Conservation (phyloP, 768 basidiomycete genomes). For the Collybia mongolica region DNA sequence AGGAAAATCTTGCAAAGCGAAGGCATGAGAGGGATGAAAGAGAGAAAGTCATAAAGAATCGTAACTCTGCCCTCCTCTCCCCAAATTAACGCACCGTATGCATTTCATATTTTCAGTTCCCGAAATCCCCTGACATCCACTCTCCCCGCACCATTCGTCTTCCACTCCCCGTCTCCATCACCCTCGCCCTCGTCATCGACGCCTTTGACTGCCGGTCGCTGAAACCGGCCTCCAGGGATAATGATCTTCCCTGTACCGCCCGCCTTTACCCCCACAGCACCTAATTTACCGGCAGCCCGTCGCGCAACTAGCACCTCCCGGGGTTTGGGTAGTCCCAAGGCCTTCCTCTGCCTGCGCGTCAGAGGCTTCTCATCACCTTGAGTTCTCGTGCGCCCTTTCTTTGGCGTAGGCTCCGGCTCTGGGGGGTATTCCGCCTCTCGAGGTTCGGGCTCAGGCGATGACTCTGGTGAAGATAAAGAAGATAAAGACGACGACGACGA, state of each 20-base stretch:
- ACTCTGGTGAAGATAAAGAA: constrained; percentile 20
- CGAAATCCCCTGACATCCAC: constrained; percentile 77
- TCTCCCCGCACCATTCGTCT: constrained; percentile 66
- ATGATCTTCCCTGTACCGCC: constrained; percentile 60
- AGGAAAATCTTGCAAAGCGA: no score
- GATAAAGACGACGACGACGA: constrained; percentile 18
- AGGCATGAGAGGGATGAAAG: background rate
- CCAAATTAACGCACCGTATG: background rate
- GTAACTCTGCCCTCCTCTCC: background rate
- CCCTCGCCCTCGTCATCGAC: constrained; percentile 29
- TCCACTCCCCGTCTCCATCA: constrained; percentile 47
- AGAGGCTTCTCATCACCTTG: constrained; percentile 35
- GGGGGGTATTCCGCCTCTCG: background rate
- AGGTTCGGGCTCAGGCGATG: constrained; percentile 21
- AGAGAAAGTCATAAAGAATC: background rate
- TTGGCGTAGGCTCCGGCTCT: background rate
- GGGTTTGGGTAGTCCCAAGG: constrained; percentile 63
- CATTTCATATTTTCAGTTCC: constrained; percentile 66
- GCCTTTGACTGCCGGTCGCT: constrained; percentile 19
- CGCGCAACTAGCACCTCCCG: constrained; percentile 15
- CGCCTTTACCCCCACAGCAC: no score
- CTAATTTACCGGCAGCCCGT: no score
- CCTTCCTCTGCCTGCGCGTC: constrained; percentile 68
- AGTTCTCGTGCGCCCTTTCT: background rate
- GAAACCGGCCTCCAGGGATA: constrained; percentile 63